A percentile compares a stretch with the other conserved stretches of the same genome.
These are phyloP conservation scores for Apiotrichum veenhuisii DNA, from an alignment of 1,284 basidiomycete genomes.

Conservation along the genomic window DNA sequence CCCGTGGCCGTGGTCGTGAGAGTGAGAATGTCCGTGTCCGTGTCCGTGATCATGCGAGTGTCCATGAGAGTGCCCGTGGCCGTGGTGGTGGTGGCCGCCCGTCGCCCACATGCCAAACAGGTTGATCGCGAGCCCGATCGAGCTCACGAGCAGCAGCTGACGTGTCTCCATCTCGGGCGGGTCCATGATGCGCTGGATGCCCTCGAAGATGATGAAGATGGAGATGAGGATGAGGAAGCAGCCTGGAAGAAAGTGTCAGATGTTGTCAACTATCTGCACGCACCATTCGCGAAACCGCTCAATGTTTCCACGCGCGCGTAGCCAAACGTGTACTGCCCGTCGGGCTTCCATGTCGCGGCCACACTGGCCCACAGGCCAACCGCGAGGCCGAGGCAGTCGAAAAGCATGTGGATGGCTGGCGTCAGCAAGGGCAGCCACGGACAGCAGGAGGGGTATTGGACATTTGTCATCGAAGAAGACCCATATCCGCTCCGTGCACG, in stretches of 20 bases:
- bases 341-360: constrained; percentile 95
- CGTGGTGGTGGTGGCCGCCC: constrained; percentile 80
- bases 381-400: constrained; percentile 96
- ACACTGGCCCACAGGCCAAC: constrained; percentile 95
- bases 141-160: constrained; percentile 84
- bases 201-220: constrained; percentile 97
- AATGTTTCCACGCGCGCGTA: constrained; percentile 98
- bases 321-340: constrained; percentile 92
- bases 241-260: constrained; percentile 15
- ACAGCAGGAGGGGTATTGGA: too few species aligned
- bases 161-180: constrained; percentile 98
- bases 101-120: constrained; percentile 99
- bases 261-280: neutral
- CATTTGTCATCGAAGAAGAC: too few species aligned
- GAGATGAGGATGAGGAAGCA: constrained; percentile 93
- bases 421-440: neutral
- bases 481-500: too few species aligned
- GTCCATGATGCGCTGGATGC: constrained; percentile 86
- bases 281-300: constrained; percentile 96
- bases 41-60: constrained; percentile 23
- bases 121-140: constrained; percentile 86
- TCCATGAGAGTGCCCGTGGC: constrained; percentile 53
- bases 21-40: constrained; percentile 55
- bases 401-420: constrained; percentile 97
- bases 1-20: constrained; percentile 48